Evolutionary conservation across 257 asterid genomes (phyloP), one percentile per base, ranked within the genome.

Genomic region (Misopates orontium): DNA sequence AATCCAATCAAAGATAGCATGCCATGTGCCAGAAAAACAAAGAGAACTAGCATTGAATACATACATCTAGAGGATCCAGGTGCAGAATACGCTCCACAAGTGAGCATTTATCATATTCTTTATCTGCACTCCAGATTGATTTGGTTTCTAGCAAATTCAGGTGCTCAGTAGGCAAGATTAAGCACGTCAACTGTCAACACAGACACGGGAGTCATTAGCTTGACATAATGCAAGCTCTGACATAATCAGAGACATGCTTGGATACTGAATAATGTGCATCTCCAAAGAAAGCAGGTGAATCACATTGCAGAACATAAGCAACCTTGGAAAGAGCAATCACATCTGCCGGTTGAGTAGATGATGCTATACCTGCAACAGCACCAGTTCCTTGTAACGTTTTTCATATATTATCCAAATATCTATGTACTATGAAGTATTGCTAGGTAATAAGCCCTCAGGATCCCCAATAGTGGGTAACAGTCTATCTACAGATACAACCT

Each of bases 51-150:
- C 3, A 56, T 48, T 57, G 19, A 47, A 47, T 51, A 62, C 89
- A 79, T 87, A 90, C 99, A 64, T 93, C 96, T 44, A 90, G 55
- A 71, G 97, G 95, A 62, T 87, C 95, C 76, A 88, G 71, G 68
- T 82, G 97, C 60, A 93, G 76, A 80, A 93, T 90, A 71, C 60
- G 79, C 84, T 93, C 96, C 80, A 83, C 84, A 60, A 80, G 95
- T 36, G 97, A 82, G 66, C 76, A 60, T 65, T 82, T 88, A 73
- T 85, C 96, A 45, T 65, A 66, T 68, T 84, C 68, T 71, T 77
- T 80, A 67, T 87, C 92, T 0, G 96, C 85, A 55, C 85, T 87
- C 99, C 99, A 93, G 70, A 90, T 87, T 73, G 99, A 90, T 76
- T 79, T 86, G 21, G 94, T 77, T 49, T 86, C 71, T 56, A 93